Evolutionary conservation across 805 yeast genomes (phyloP).

Genomic region (Myxozyma udenii): DNA sequence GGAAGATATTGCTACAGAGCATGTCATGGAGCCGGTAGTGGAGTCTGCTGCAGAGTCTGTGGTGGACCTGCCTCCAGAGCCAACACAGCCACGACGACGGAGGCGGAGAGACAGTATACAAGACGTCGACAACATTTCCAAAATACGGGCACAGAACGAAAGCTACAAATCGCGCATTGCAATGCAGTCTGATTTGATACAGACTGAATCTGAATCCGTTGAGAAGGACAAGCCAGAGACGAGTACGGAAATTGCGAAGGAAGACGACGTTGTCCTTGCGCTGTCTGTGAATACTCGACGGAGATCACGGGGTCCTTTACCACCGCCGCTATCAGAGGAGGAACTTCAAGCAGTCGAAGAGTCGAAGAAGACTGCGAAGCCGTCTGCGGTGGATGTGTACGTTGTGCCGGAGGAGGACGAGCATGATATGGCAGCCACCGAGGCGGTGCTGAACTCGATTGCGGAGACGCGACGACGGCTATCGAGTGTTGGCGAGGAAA

Average conservation of each 20-base stretch:
- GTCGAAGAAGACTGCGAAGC: too few species aligned
- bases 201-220: neutral
- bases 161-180: conserved; percentile 17
- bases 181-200: too few species aligned
- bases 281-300: neutral
- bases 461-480: neutral
- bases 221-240: neutral
- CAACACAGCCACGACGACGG: conserved; percentile 16
- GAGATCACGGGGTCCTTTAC: neutral
- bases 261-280: neutral
- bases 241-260: neutral
- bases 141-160: conserved; percentile 16
- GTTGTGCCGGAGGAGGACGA: too few species aligned
- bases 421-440: neutral
- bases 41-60: too few species aligned
- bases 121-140: conserved; percentile 23
- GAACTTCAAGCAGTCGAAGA: too few species aligned
- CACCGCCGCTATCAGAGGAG: neutral
- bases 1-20: neutral
- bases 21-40: neutral
- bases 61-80: too few species aligned
- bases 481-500: neutral
- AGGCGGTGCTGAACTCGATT: neutral
- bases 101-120: conserved; percentile 25
- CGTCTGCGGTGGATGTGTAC: too few species aligned